Evolutionary conservation across 352 stramenopile genomes (phyloP).

Genomic region (Pythium periplocum): DNA sequence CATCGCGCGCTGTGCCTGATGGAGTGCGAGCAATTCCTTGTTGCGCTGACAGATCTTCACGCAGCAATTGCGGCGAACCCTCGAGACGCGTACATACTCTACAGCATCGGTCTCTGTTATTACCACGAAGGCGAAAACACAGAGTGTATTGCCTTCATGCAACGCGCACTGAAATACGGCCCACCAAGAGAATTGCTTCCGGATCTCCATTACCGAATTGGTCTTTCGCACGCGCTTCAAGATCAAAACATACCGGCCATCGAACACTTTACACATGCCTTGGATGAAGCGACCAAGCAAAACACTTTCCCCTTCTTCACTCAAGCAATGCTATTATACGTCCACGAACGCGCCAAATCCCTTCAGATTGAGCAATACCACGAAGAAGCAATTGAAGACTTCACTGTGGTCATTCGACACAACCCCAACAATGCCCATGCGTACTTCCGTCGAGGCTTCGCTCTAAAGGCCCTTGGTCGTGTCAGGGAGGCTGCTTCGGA

Average conservation of each 20-base stretch:
- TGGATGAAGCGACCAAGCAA: conserved; percentile 20
- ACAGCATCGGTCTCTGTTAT: conserved; percentile 59
- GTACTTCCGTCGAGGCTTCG: conserved; percentile 78
- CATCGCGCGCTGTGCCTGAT: conserved; percentile 60
- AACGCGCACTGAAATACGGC: conserved; percentile 24
- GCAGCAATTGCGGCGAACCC: conserved; percentile 27
- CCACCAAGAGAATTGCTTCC: conserved; percentile 29
- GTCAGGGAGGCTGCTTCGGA: conserved; percentile 52
- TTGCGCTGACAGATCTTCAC: conserved; percentile 50
- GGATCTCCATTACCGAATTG: conserved; percentile 72
- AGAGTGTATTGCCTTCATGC: conserved; percentile 49
- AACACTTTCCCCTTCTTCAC: neutral
- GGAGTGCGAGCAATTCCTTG: conserved; percentile 38
- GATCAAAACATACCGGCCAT: conserved; percentile 53
- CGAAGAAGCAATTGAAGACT: conserved; percentile 67
- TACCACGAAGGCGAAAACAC: conserved; percentile 39
- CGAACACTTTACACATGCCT: conserved; percentile 53
- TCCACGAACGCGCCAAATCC: conserved; percentile 76
- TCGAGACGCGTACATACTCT: conserved; percentile 36
- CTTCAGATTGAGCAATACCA: conserved; percentile 70
- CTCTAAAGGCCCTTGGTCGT: conserved; percentile 53
- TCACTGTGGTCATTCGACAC: conserved; percentile 55
- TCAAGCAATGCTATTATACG: conserved; percentile 28
- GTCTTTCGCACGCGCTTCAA: conserved; percentile 47
- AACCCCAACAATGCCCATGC: conserved; percentile 81